Base-by-base conservation (phyloP, 1,284 basidiomycete genomes). In the Rhodotorula sp. region DNA sequence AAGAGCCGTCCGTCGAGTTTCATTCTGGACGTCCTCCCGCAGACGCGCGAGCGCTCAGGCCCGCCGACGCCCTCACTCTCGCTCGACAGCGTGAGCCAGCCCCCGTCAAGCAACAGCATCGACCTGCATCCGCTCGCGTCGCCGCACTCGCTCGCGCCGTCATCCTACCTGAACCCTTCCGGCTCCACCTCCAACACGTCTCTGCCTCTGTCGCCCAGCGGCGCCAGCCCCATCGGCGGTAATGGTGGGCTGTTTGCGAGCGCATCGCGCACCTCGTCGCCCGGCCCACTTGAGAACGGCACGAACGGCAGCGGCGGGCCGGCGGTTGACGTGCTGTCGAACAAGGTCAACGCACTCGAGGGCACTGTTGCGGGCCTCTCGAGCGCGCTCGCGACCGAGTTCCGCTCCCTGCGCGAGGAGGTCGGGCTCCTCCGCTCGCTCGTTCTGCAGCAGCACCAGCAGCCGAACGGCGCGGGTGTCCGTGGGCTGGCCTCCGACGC, bases 1-100 rank as follows among this genome's bases (percentile, higher is more conserved):
- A 69, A 67, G 61, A 71, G 67, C 36, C 64, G 74, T 29, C 70
- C 74, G 2, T 76, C 74, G 7, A 72, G 70, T 29, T 76, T 76
- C 68, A 76, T 76, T 25, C 70, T 76, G 64, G 75, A 72, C 54
- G 67, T 76, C 9, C 54, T 76, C 22, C 74, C 74, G 36, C 66
- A 72, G 44, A 51, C 70, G 22, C 54, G 65, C 9, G 70, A 74
- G 37, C 70, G 73, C 29, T 54, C 51, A 13, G 66, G 58, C 15
- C 60, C 71, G 53, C 64, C 57, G 27, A 73, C 71, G 21, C 71
- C 71, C 25, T 69, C 72, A 15, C 59, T 70, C 46, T 68, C 69
- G 46, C 67, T 72, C 71, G 66, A 72, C 60, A 66, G 64, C 64
- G 56, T 55, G n/a, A 69, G 66, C 41, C 66, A 61, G 29, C 57